Evolutionary conservation across 2,329 filamentous ascomycete species (phyloP).

Genomic region (Paraconiothyrium sp.): DNA sequence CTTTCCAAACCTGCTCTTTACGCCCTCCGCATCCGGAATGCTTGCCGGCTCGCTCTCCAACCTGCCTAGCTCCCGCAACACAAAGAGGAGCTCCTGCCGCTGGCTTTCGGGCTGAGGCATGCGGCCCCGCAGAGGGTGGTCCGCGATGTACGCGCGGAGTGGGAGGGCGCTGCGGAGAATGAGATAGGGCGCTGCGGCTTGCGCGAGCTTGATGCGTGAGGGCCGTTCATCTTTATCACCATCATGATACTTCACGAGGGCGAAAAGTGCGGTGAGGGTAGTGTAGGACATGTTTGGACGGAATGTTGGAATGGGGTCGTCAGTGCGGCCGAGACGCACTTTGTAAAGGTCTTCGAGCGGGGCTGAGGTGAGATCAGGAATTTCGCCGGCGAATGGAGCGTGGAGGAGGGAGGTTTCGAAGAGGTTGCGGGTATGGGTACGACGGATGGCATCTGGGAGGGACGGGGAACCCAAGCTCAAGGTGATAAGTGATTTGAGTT

Average conservation of each 20-base stretch:
- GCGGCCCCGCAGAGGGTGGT: conserved; percentile 85
- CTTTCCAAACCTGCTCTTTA: conserved; percentile 61
- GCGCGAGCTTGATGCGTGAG: conserved; percentile 70
- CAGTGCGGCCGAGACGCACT: conserved; percentile 75
- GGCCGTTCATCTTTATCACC: conserved; percentile 54
- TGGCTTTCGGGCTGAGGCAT: conserved; percentile 90
- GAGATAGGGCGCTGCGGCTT: conserved; percentile 80
- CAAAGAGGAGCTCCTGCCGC: conserved; percentile 77
- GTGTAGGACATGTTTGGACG: conserved; percentile 80
- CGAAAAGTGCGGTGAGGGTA: conserved; percentile 77
- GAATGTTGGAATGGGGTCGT: conserved; percentile 69
- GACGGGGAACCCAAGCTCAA: conserved; percentile 73
- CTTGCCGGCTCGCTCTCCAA: conserved; percentile 75
- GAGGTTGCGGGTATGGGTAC: conserved; percentile 76
- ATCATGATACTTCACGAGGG: conserved; percentile 61
- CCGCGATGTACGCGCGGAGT: conserved; percentile 85
- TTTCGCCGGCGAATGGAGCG: conserved; percentile 68
- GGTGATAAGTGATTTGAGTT: conserved; percentile 76
- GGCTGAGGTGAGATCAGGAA: conserved; percentile 59
- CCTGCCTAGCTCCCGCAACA: conserved; percentile 72
- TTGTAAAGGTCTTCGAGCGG: conserved; percentile 71
- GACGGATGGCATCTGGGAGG: conserved; percentile 73
- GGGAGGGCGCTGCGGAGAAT: conserved; percentile 83
- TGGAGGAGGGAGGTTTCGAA: conserved; percentile 88
- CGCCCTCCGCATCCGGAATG: conserved; percentile 62